Evolutionary conservation across 2,329 filamentous ascomycete genomes (phyloP), one percentile per base, ranked within the genome.

Genomic region (Coniochaeta ligniaria): DNA sequence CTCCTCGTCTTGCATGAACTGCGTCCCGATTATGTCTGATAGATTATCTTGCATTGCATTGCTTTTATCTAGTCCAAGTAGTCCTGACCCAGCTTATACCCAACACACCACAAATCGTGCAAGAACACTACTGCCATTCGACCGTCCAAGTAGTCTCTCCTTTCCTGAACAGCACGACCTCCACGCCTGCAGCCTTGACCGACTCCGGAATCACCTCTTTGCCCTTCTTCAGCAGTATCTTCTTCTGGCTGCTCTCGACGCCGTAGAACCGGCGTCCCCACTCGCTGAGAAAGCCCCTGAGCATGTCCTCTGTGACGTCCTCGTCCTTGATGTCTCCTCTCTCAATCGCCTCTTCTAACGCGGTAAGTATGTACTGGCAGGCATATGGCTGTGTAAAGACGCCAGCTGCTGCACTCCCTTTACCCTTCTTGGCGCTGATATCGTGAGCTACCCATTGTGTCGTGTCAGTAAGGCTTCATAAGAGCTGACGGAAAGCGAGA

Each of bases 341-440:
- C 63, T 77, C 76, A 4, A 88, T 76, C 5, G 81, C 89, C 66
- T 84, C 82, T 72, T 89, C 83, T 45, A 92, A 74, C 0, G 78
- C 82, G 65, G 82, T 77, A 26, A 92, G 75, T 55, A 91, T 86
- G 56, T 87, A 80, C 60, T 85, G 85, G 28, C 64, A 65, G 35
- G 85, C 86, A 69, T 86, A 86, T 4, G 88, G 87, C 75, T 94
- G 90, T 1, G 90, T 93, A 72, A 92, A 94, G 50, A 93, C 89
- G 5, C 90, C 90, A 0, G 90, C 90, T 0, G 88, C 84, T 0
- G 86, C 82, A 70, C 77, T 81, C 56, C 78, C 79, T 57, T 76
- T 75, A 22, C 80, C 83, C 59, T 82, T 80, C 75, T 90, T 89
- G 63, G 83, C 80, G 28, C 70, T 73, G 22, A 82, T 77, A 45